Evolutionary conservation across 768 basidiomycete species (phyloP), one percentile per base, ranked within the genome.

Genomic region (Filobasidium floriforme): DNA sequence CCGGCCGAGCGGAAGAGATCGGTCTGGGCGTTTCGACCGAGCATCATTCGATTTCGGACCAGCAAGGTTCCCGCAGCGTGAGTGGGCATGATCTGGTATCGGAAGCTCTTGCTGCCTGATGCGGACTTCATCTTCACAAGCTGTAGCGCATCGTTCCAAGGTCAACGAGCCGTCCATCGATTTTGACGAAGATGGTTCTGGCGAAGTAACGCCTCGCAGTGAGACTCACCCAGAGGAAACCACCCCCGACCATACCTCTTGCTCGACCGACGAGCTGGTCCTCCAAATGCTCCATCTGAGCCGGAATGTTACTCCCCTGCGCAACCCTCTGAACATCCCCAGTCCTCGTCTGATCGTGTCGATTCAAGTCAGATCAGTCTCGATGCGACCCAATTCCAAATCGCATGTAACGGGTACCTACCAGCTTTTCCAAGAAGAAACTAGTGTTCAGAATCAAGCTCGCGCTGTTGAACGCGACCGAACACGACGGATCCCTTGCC

Each of bases 391-490:
- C 46, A 15, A 22, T n/a, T n/a, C n/a, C 46, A 15, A 49, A 3
- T 4, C 46, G 26, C 41, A 57, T 15, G n/a, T 15, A 15, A n/a
- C 54, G 3, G 14, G 26, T 46, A 83, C 91, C 61, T 76, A 97
- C 94, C 44, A 99, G 82, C 65, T 82, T 83, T 70, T 89, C 84
- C 32, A 99, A 83, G 83, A 98, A 98, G 84, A 90, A 98, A 71
- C 87, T 86, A 78, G 96, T 98, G 81, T 98, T 99, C 68, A 97
- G 81, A 6, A 94, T 90, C 57, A 90, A 84, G 69, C 88, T 88
- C 3, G 93, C 92, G 74, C 93, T 92, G 79, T 89, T 94, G 79
- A 92, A 98, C 28, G 85, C 85, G 61, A 93, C 79, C 0, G 85
- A 83, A 61, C 85, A 80, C 26, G 84, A 80, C 51, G 84, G 84